These are phyloP conservation scores for Sporothrix protearum DNA, from an alignment of 2,329 filamentous ascomycete species.

Conservation along the genomic window DNA sequence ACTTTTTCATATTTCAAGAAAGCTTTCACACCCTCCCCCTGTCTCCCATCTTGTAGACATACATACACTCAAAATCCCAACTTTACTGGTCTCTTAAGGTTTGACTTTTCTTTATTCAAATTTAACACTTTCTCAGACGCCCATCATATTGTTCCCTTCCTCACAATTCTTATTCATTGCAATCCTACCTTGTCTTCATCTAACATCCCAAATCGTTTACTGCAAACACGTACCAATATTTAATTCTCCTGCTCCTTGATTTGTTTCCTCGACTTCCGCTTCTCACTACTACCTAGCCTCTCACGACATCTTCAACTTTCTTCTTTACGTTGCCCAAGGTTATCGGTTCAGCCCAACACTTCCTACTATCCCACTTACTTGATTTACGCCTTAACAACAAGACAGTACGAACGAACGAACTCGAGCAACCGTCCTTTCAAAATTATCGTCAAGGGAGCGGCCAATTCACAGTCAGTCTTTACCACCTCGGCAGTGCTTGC, in stretches of 20 bases:
- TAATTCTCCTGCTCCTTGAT: neutral
- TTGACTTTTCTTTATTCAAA: neutral
- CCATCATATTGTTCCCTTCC: neutral
- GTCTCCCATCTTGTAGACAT: slow-evolving; percentile 20
- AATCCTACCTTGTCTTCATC: neutral
- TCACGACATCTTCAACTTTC: neutral
- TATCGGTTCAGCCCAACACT: neutral
- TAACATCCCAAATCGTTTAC: neutral
- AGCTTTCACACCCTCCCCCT: slow-evolving; percentile 13
- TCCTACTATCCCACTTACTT: neutral
- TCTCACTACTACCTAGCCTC: neutral
- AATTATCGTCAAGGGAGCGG: neutral
- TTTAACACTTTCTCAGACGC: slow-evolving; percentile 10
- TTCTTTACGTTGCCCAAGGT: neutral
- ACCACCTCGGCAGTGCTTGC: neutral
- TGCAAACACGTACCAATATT: neutral
- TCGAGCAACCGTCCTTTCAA: neutral
- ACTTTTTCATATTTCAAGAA: neutral
- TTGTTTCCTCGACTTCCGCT: neutral
- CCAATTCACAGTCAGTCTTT: neutral
- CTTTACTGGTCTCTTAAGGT: slow-evolving; percentile 15
- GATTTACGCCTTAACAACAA: neutral
- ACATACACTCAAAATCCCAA: slow-evolving; percentile 20
- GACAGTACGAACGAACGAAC: neutral
- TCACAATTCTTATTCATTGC: neutral